phyloP scores from a whole-genome alignment of 768 basidiomycete species.

The Dacryopinax spathularia region DNA sequence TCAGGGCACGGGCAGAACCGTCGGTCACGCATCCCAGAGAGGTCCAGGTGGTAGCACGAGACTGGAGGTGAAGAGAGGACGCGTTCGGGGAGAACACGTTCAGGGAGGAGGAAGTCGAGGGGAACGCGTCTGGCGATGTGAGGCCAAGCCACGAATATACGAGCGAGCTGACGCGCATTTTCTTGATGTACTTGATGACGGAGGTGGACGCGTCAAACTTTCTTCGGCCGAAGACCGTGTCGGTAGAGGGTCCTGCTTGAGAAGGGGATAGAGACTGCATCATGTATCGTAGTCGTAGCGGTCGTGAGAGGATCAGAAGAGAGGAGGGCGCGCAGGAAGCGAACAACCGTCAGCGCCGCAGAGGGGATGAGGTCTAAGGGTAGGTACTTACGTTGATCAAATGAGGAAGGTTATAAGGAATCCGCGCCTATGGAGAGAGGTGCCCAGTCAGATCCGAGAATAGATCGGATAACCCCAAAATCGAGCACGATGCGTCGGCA shows the following conservation, averaged over 20 bases:
- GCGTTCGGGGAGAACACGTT: neutral
- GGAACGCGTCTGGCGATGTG: neutral
- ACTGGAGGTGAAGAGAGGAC: neutral
- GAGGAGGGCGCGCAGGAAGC: neutral
- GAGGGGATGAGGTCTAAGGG: no score
- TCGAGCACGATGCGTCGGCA: no score
- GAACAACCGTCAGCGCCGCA: neutral
- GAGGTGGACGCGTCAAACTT: neutral
- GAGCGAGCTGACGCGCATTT: neutral
- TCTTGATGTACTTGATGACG: neutral
- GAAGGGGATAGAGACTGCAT: neutral
- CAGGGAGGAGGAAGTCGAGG: neutral
- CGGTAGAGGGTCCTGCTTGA: neutral
- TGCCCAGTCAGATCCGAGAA: no score
- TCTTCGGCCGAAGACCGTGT: neutral
- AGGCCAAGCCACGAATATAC: neutral
- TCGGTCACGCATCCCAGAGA: conserved; percentile 10
- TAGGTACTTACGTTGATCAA: no score
- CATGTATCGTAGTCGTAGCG: neutral
- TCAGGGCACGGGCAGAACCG: conserved; percentile 2
- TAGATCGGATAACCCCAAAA: no score
- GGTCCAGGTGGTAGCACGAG: neutral
- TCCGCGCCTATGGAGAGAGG: no score
- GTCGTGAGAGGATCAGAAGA: neutral
- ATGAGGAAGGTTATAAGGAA: no score